Base-by-base conservation (phyloP, 1,139 yeast genomes). In the Pneumocystis jirovecii region DNA sequence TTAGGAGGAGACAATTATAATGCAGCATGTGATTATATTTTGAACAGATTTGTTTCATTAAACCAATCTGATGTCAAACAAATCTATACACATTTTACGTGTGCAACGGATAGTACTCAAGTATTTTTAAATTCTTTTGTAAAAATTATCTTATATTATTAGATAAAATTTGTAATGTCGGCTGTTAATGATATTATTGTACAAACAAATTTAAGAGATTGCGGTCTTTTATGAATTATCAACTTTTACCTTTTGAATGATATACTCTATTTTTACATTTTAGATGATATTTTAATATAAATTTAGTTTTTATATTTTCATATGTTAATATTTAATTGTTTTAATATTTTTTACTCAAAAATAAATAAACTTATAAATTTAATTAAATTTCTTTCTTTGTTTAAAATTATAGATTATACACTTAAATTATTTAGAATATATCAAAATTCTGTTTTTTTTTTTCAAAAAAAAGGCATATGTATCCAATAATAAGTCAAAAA, bases 141-240 rank as follows among this genome's bases (percentile, higher is more conserved):
- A 17, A 39, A 21, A 39, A 57, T 21, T 12, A 42, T 21, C 12
- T 29, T 39, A 61, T 15, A 21, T 17, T 81, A 89, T 37, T 42
- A 60, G 45, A 91, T 91, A 96, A 82, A 83, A 72, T 91, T 90
- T 74, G 96, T 93, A 39, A 79, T 93, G 69, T 83, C 89, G 12
- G 97, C 97, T 0, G 96, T 90, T 6, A 89, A 97, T 0, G 98
- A 93, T 76, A 81, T 89, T 82, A 83, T 93, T 64, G 83, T 91
- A 60, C 95, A 89, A 73, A 87, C 86, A 72, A 90, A 88, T 73
- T 76, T 93, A 74, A 84, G 85, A 73, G 84, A 83, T 74, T 87
- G 95, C 72, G 98, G 98, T 0, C 79, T 93, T 37, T 39, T 66
- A 60, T 67, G 57, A 42, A 29, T 21, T 31, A 29, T 21, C 2